These are phyloP conservation scores for Curvularia eragrostidis DNA, from an alignment of 2,329 filamentous ascomycete genomes.

Conservation along the genomic window DNA sequence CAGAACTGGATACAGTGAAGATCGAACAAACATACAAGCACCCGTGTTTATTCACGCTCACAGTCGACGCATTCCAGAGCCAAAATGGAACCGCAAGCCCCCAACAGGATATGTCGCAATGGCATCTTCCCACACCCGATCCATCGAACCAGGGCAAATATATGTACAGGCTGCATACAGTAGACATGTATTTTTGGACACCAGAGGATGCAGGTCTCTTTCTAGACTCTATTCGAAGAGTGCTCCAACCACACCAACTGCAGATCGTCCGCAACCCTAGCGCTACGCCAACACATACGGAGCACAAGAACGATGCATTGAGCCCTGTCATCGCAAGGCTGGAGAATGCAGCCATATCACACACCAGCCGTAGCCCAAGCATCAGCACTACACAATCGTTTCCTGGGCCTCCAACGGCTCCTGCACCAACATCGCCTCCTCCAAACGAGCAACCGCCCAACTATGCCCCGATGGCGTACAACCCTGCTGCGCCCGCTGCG, in stretches of 20 bases:
- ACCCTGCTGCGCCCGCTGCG: constrained; percentile 77
- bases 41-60: constrained; percentile 72
- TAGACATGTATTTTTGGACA: constrained; percentile 84
- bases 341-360: constrained; percentile 72
- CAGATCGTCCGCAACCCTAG: constrained; percentile 47
- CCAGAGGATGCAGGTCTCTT: constrained; percentile 74
- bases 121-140: constrained; percentile 78
- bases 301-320: constrained; percentile 59
- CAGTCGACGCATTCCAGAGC: constrained; percentile 58
- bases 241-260: constrained; percentile 66
- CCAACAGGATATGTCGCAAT: constrained; percentile 63
- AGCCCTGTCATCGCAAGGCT: constrained; percentile 76
- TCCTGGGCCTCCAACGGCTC: constrained; percentile 47
- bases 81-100: constrained; percentile 48
- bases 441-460: constrained; percentile 48
- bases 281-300: constrained; percentile 49
- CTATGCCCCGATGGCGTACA: constrained; percentile 74
- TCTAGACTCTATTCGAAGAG: constrained; percentile 69
- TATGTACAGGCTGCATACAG: constrained; percentile 75
- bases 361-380: constrained; percentile 50
- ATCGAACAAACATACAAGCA: constrained; percentile 78
- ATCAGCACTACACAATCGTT: constrained; percentile 50
- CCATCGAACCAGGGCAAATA: constrained; percentile 77
- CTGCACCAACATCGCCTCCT: constrained; percentile 39
- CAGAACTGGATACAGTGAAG: constrained; percentile 70